Base-by-base conservation (phyloP, 768 basidiomycete species). In the Zangia roseola region DNA sequence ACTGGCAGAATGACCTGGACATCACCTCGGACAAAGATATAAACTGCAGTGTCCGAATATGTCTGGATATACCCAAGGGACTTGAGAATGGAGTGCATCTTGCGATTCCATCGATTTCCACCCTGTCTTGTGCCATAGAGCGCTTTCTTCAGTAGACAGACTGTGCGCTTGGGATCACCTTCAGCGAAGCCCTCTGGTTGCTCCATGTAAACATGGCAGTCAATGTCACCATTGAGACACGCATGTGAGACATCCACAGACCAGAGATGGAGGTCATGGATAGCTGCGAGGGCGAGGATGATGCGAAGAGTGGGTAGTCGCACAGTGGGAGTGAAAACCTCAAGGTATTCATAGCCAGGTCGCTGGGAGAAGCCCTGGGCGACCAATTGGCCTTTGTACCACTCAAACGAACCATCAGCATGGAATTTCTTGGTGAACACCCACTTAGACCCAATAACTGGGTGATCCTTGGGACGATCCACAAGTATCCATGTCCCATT, bases 371-470 rank as follows among this genome's bases (percentile, higher is more conserved):
- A 28, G 10, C 28, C 28, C 12, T 28, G 28, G 2, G 71, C 69
- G 20, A 71, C 71, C 16, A 74, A 58, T 12, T 69, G 51, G 8
- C 58, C 71, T 56, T 75, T 74, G 65, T 71, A 68, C 10, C 65
- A 53, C 16, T 53, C 49, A 40, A 75, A 31, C 13, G 28, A 28
- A 16, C 34, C 5, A n/a, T 35, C 34, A 35, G 34, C 34, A 9
- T 19, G 34, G 14, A n/a, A 35, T 16, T 35, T 35, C 9, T 35
- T 16, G 9, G 34, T 35, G 34, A 35, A 35, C 4, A 35, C 34
- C 28, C 28, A 28, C 28, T 28, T 28, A 6, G 28, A 28, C 2
- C 28, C 9, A 10, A 28, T 28, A 12, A 35, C 34, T 35, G 34
- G 34, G 2, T 10, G 14, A 35, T 17, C 34, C 34, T 35, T 35